Conservation (phyloP, 1,139 yeast species). For the Candida sojae region DNA sequence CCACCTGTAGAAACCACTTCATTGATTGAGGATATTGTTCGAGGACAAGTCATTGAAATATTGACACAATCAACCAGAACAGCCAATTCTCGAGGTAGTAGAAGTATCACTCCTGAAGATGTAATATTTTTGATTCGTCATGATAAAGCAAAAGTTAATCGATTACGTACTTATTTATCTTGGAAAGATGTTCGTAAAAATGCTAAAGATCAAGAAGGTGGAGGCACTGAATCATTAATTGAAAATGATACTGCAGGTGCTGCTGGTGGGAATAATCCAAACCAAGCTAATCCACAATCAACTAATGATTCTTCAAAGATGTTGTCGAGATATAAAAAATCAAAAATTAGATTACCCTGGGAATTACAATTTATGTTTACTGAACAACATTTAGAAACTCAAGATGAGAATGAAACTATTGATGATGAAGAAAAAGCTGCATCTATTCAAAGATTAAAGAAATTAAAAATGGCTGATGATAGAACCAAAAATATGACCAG, state of each 20-base stretch:
- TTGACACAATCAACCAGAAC: slow-evolving; percentile 77
- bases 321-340: slow-evolving; percentile 66
- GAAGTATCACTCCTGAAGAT: slow-evolving; percentile 88
- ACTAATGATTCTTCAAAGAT: slow-evolving; percentile 56
- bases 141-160: slow-evolving; percentile 90
- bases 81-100: slow-evolving; percentile 79
- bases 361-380: slow-evolving; percentile 91
- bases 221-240: slow-evolving; percentile 62
- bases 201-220: slow-evolving; percentile 92
- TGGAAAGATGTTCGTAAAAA: slow-evolving; percentile 98
- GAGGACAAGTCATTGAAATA: slow-evolving; percentile 92
- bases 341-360: slow-evolving; percentile 91
- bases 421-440: slow-evolving; percentile 93
- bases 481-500: slow-evolving; percentile 91
- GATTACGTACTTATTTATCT: slow-evolving; percentile 84
- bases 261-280: slow-evolving; percentile 12
- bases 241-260: slow-evolving; percentile 42
- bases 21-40: slow-evolving; percentile 89
- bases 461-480: slow-evolving; percentile 92
- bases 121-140: slow-evolving; percentile 89
- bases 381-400: slow-evolving; percentile 84
- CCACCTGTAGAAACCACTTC: slow-evolving; percentile 92
- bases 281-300: slow-evolving; percentile 22
- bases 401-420: slow-evolving; percentile 74
- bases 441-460: slow-evolving; percentile 78